Evolutionary conservation across 345 rosid genomes (phyloP), one percentile per base, ranked within the genome.

Genomic region (Viola odorata): DNA sequence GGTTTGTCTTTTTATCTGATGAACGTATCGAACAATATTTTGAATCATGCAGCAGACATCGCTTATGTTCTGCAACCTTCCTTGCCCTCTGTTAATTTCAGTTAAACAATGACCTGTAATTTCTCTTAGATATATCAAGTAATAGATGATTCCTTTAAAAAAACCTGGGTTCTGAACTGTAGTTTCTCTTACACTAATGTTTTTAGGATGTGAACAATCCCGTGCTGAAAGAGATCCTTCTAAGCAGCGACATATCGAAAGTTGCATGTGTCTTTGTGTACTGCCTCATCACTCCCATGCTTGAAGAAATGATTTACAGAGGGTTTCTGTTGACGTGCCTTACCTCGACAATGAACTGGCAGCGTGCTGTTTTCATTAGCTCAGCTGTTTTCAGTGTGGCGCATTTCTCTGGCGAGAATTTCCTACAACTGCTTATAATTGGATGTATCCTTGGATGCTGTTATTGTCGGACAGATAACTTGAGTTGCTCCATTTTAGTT

Each of bases 241-340:
- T 5, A 39, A 84, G 78, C 66, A 73, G 80, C 56, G 66, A 76
- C 66, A 66, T 75, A 50, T 70, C 92, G 6, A 84, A 74, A 74
- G 67, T 45, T 48, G 87, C 88, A 1, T 80, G 85, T 55, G 42
- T 81, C 55, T 71, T 78, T 3, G 82, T 89, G 45, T 80, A 79
- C 74, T 87, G 98, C 67, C 7, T 80, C 54, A 53, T 80, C 51
- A 82, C 95, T 57, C 95, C 98, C 7, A 15, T 84, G 40, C 45
- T 89, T 7, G 98, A 91, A 70, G 98, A 91, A 80, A 69, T 71
- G 4, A 74, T 91, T 50, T 91, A 89, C 78, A 80, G 98, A 79
- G 87, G 95, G 2, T 91, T 87, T 68, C 79, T 89, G 8, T 52
- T 91, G 77, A 77, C 73, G 23, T 81, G 89, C 5, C 84, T 91